Conservation (phyloP, 164 flowering plant species). For the Akebia trifoliata region DNA sequence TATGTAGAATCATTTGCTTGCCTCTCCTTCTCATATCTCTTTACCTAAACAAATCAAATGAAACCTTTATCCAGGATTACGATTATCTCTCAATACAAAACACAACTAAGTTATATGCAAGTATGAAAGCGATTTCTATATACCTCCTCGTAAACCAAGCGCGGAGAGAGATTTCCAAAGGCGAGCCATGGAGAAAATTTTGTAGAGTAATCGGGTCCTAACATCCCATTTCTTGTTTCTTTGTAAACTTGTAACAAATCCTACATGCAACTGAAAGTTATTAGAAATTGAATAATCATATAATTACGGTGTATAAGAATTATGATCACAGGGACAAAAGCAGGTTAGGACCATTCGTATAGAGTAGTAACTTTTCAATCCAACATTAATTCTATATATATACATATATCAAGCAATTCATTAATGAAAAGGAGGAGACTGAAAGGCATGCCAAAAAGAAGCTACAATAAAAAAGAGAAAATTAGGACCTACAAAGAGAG, state of each 20-base stretch:
- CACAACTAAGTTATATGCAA: background rate
- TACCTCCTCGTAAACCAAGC: constrained; percentile 82
- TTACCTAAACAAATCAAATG: constrained; percentile 47
- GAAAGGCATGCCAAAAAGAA: too few relatives aligned
- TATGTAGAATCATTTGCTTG: constrained; percentile 82
- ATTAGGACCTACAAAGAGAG: too few relatives aligned
- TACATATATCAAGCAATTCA: too few relatives aligned
- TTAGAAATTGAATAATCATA: background rate
- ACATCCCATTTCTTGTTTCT: constrained; percentile 86
- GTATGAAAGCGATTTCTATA: background rate
- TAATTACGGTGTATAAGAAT: too few relatives aligned
- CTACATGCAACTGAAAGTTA: constrained; percentile 23
- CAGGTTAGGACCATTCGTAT: background rate
- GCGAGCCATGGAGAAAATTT: constrained; percentile 99
- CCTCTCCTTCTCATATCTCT: constrained; percentile 75
- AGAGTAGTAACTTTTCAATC: too few relatives aligned
- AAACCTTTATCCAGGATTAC: constrained; percentile 6
- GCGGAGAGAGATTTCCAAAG: constrained; percentile 80
- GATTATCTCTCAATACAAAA: background rate
- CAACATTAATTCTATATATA: too few relatives aligned
- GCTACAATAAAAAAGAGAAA: too few relatives aligned
- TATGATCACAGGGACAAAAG: background rate
- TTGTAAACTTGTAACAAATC: constrained; percentile 67
- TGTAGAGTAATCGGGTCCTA: constrained; percentile 91
- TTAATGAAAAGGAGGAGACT: too few relatives aligned